Base-by-base conservation (phyloP, 169 alveolate genomes). In the Perkinsus olseni region DNA sequence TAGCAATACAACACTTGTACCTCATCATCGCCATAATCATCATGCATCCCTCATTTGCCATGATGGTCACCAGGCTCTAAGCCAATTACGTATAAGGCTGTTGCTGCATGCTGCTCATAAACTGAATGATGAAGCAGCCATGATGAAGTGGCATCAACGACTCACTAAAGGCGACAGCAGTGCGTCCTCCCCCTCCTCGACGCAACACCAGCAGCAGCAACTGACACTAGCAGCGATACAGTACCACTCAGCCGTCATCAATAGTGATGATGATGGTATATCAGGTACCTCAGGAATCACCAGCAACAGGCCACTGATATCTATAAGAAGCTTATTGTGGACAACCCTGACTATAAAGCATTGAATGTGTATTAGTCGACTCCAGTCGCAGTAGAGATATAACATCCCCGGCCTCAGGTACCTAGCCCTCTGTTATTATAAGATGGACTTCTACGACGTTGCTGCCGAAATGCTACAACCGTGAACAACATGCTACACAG, bases 261-360 rank as follows among this genome's bases (percentile, higher is more conserved):
- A 10, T 62, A 8, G 17, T 62, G 21, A 40, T 40, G 21, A 62
- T 13, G 31, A 21, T 62, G 34, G 8, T 13, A 8, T 62, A 21
- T 3, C 17, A 62, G 82, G 94, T 97, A 96, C 94, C 93, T 96
- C 50, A 94, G 98, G 94, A 94, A 95, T 45, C 98, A 97, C 94
- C 96, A 94, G 93, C 98, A 97, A 95, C 98, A 97, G 93, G 99
- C 99, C 8, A 97, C 97, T 11, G 99, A 97, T 90, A 96, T 96
- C 40, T 97, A 97, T 94, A 97, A 97, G 95, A 97, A 97, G 92
- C 74, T 97, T 50, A 90, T 97, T 45, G 94, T 97, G 45, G 99
- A 97, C 74, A 97, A 96, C 92, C 94, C 96, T 91, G 98, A 96
- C 48, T 96, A 95, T 93, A 95, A 96, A 92, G 99, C 99, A 0